Percentiles rank a stretch among this genome's conserved stretches.
Evolutionary conservation across 345 rosid genomes (phyloP).

Genomic region (Eucalyptus tenuipes): DNA sequence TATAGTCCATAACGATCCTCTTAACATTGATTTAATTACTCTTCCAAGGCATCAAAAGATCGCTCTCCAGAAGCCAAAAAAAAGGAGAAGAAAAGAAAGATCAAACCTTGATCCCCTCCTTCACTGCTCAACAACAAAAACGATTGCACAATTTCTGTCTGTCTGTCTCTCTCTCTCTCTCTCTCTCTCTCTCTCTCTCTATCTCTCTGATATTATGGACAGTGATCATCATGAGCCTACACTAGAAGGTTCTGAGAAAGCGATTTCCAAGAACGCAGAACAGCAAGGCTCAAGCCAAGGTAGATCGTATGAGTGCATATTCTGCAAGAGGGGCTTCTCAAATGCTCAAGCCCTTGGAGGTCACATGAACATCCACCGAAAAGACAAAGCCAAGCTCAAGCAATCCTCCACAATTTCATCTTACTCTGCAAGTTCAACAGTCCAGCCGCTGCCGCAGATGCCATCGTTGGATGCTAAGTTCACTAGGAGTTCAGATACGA

Average conservation of each 20-base stretch:
- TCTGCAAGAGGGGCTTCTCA: conserved; percentile 85
- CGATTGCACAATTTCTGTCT: background rate
- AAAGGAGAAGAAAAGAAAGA: background rate
- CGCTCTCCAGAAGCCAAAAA: background rate
- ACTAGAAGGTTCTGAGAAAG: background rate
- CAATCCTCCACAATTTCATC: conserved; percentile 2
- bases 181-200: background rate
- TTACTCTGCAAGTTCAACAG: background rate
- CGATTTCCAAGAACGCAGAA: background rate
- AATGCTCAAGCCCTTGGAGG: conserved; percentile 93
- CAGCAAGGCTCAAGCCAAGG: background rate
- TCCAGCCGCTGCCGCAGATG: background rate
- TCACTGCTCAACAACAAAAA: background rate
- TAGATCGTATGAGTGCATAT: conserved; percentile 64
- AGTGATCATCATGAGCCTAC: background rate
- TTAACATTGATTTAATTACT: background rate
- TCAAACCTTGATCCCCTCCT: background rate
- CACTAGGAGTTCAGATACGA: background rate
- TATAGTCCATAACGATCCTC: background rate
- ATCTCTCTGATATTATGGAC: background rate
- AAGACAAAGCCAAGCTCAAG: conserved; percentile 65
- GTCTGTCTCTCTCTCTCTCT: background rate
- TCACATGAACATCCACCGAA: conserved; percentile 91
- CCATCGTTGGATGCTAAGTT: background rate
- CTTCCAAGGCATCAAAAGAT: background rate